These are phyloP conservation scores for Fusarium pseudoanthophilum DNA, from an alignment of 2,329 filamentous ascomycete genomes.

Conservation along the genomic window DNA sequence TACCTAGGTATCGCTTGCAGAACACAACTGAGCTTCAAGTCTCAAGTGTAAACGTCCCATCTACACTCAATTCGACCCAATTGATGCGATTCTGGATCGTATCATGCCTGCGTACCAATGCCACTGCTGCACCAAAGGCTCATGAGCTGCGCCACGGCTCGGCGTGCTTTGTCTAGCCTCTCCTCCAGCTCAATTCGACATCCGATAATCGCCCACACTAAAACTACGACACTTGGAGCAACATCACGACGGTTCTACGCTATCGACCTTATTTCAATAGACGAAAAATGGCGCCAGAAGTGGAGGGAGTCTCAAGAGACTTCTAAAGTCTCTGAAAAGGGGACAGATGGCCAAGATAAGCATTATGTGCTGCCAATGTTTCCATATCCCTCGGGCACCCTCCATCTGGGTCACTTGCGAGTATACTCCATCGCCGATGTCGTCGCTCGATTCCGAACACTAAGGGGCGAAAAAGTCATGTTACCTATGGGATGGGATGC, in stretches of 20 bases:
- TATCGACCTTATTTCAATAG: constrained; percentile 59
- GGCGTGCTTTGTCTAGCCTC: constrained; percentile 23
- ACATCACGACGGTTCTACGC: constrained; percentile 51
- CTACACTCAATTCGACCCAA: background rate
- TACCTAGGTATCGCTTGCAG: background rate
- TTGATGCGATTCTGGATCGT: constrained; percentile 39
- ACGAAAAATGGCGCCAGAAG: constrained; percentile 62
- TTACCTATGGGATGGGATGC: constrained; percentile 97
- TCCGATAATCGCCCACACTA: constrained; percentile 19
- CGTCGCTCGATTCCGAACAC: constrained; percentile 77
- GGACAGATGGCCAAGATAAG: constrained; percentile 45
- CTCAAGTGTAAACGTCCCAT: background rate
- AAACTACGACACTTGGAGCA: background rate
- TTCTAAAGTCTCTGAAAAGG: constrained; percentile 15
- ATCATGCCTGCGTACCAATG: constrained; percentile 46
- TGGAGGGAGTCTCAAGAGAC: constrained; percentile 50
- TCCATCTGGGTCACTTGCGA: constrained; percentile 88
- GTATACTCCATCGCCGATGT: constrained; percentile 94
- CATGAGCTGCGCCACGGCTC: constrained; percentile 39
- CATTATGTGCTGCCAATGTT: constrained; percentile 91
- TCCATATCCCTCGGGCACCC: constrained; percentile 86
- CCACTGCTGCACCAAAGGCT: constrained; percentile 46
- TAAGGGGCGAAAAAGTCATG: constrained; percentile 79
- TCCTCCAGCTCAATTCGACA: constrained; percentile 19
- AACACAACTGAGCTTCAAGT: background rate